These are phyloP conservation scores for Periconia sp. DNA, from an alignment of 2,329 filamentous ascomycete species.

Conservation along the genomic window DNA sequence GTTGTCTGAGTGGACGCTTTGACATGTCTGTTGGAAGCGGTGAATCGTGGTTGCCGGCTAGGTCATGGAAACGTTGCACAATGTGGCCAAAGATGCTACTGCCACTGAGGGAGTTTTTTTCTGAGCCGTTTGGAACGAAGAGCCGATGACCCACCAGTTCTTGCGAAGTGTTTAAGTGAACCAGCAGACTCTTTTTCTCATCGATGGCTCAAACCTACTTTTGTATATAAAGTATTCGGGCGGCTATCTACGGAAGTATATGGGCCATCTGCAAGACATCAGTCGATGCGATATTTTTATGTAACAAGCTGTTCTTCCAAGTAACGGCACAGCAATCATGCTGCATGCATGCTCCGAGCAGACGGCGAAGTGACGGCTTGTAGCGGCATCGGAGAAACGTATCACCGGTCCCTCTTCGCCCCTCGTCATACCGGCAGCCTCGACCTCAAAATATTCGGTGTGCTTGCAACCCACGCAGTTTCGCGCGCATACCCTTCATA, in stretches of 20 bases:
- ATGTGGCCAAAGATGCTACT: not conserved
- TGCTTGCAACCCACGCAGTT: conserved; percentile 1
- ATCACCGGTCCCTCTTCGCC: conserved; percentile 9
- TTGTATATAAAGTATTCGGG: not conserved
- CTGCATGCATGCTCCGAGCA: not conserved
- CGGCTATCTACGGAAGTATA: not conserved
- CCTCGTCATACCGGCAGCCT: conserved; percentile 26
- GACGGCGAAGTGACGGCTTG: conserved; percentile 20
- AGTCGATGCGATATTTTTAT: conserved; percentile 14
- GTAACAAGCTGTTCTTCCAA: conserved; percentile 26
- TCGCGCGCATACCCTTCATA: conserved; percentile 1
- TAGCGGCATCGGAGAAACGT: conserved; percentile 1
- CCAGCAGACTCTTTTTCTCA: not conserved
- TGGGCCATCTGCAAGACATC: not conserved
- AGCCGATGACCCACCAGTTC: not conserved
- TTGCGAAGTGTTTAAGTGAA: not conserved
- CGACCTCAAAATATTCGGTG: conserved; percentile 36
- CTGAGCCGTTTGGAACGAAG: not conserved
- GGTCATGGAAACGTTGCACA: not conserved
- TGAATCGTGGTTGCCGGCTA: not conserved
- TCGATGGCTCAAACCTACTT: not conserved
- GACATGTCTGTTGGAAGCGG: not conserved
- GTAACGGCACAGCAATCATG: not conserved
- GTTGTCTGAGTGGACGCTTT: not conserved
- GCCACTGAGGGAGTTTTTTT: not conserved